Percentiles rank a stretch among this genome's conserved stretches.
Conservation (phyloP, 116 monocot genomes). For the Posidonia oceanica region DNA sequence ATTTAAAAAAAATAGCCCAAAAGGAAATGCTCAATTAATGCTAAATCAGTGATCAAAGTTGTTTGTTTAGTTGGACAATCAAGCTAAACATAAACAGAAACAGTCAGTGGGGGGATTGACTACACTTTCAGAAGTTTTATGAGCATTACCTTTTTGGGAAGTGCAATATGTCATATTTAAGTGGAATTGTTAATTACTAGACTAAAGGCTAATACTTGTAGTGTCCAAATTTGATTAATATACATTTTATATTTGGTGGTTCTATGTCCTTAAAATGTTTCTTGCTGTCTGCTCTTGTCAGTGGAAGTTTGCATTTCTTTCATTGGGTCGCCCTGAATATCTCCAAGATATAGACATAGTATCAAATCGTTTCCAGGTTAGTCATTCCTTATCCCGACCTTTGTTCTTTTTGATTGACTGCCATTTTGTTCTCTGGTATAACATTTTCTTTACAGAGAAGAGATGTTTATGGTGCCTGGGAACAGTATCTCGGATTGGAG, state of each 20-base stretch:
- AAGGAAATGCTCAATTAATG: too few relatives aligned
- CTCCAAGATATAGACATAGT: slow-evolving; percentile 74
- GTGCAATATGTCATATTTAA: too few relatives aligned
- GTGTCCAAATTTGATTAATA: too few relatives aligned
- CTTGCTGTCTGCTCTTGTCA: slow-evolving; percentile 12
- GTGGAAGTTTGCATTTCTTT: slow-evolving; percentile 94
- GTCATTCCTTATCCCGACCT: neutral
- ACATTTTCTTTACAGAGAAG: slow-evolving; percentile 37
- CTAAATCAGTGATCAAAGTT: too few relatives aligned
- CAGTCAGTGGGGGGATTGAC: too few relatives aligned
- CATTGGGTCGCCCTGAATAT: slow-evolving; percentile 79
- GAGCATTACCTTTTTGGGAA: too few relatives aligned
- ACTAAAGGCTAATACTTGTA: too few relatives aligned
- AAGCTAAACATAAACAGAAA: too few relatives aligned
- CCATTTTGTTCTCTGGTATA: neutral
- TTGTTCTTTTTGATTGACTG: neutral
- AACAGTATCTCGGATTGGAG: slow-evolving; percentile 97
- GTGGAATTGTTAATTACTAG: too few relatives aligned
- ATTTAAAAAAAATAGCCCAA: too few relatives aligned
- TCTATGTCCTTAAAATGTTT: neutral
- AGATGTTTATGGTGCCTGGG: slow-evolving; percentile 99
- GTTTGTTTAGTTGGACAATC: too few relatives aligned
- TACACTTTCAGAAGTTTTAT: too few relatives aligned
- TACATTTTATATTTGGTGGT: neutral
- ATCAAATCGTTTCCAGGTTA: slow-evolving; percentile 70